A percentile compares a stretch with the other conserved stretches of the same genome.
Conservation (phyloP, 768 basidiomycete genomes). For the Mycena haematopus region DNA sequence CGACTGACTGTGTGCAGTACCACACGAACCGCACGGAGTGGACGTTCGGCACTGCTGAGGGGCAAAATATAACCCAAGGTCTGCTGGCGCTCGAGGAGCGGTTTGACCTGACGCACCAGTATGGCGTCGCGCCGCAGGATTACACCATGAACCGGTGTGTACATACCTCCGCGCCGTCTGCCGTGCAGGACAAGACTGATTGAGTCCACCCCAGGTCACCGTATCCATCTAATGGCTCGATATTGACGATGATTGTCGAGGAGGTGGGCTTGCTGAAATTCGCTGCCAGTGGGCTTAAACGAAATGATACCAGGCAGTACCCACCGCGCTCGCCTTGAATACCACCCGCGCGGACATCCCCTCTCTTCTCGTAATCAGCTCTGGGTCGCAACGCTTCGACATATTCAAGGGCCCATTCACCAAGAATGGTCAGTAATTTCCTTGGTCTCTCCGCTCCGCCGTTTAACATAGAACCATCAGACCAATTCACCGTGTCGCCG, state of each 20-base stretch:
- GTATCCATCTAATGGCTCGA: constrained; percentile 49
- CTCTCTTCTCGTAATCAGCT: constrained; percentile 53
- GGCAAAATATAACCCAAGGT: constrained; percentile 51
- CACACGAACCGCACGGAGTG: constrained; percentile 60
- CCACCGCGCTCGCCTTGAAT: constrained; percentile 49
- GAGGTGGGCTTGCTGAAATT: constrained; percentile 35
- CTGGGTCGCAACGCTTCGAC: constrained; percentile 54
- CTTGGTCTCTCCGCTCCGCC: neutral
- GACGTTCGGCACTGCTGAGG: constrained; percentile 66
- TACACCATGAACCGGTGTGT: constrained; percentile 58
- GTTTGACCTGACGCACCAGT: constrained; percentile 56
- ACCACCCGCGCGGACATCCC: constrained; percentile 51
- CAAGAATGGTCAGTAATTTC: constrained; percentile 42
- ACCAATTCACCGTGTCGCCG: constrained; percentile 62
- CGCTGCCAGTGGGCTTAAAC: neutral
- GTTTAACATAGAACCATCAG: constrained; percentile 27
- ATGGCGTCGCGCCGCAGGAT: constrained; percentile 62
- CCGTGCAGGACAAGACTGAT: neutral
- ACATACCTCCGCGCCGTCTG: neutral
- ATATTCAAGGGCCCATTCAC: constrained; percentile 60
- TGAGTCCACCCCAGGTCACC: constrained; percentile 41
- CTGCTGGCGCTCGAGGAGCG: constrained; percentile 45
- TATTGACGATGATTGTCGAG: constrained; percentile 51
- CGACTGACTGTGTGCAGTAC: constrained; percentile 49
- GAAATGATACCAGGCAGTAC: constrained; percentile 38